Evolutionary conservation across 495 filamentous ascomycete species (phyloP).

Genomic region (Schizothecium vesticola): DNA sequence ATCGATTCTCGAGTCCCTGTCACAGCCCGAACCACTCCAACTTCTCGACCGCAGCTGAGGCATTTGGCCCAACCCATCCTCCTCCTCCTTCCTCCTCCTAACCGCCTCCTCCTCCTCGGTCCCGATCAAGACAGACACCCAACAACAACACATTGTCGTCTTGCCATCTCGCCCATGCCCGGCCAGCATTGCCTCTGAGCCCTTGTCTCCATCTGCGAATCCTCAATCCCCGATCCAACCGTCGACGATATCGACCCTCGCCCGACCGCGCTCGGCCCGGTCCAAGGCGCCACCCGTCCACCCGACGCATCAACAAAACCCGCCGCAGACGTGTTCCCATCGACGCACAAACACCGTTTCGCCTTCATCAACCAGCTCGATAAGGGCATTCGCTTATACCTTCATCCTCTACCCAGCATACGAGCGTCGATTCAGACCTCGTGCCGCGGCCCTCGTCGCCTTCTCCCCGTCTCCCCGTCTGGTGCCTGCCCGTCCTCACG

Average conservation of each 20-base stretch:
- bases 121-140: not conserved
- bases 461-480: constrained; percentile 22
- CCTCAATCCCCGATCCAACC: not conserved
- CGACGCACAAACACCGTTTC: constrained; percentile 26
- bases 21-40: constrained; percentile 3
- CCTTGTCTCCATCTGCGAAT: not conserved
- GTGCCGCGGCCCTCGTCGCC: not conserved
- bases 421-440: constrained; percentile 1
- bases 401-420: constrained; percentile 3
- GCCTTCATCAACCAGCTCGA: constrained; percentile 21
- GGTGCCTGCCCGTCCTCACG: constrained; percentile 29
- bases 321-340: constrained; percentile 5
- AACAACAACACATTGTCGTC: not conserved
- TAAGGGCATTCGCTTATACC: constrained; percentile 12
- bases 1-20: not conserved
- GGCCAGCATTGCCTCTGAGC: not conserved
- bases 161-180: not conserved
- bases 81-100: constrained; percentile 7
- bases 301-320: not conserved
- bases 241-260: not conserved
- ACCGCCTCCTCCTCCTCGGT: constrained; percentile 7
- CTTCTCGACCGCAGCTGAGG: constrained; percentile 26
- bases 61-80: constrained; percentile 27
- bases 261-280: not conserved
- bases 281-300: not conserved